These are phyloP conservation scores for Scutellaria baicalensis DNA, from an alignment of 257 asterid genomes.

Conservation along the genomic window DNA sequence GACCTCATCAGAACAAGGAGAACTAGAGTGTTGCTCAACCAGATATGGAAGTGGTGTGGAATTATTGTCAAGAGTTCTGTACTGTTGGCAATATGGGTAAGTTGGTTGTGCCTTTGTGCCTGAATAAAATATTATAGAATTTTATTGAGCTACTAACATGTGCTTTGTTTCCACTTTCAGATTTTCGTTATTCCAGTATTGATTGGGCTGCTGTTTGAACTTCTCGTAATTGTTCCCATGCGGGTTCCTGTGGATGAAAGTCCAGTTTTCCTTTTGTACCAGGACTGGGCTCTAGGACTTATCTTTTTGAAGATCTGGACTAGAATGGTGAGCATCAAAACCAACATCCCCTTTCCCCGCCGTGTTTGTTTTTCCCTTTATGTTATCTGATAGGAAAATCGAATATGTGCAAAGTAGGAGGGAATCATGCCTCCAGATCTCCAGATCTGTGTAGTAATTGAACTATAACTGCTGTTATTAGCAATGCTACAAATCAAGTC, in stretches of 20 bases:
- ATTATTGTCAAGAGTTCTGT: slow-evolving; percentile 79
- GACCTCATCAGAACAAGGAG: slow-evolving; percentile 70
- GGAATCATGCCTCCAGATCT: background rate
- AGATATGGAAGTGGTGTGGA: slow-evolving; percentile 89
- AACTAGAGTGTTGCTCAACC: slow-evolving; percentile 54
- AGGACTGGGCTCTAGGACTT: slow-evolving; percentile 97
- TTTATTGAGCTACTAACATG: background rate
- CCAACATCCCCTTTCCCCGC: background rate
- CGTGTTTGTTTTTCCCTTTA: background rate
- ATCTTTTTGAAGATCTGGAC: slow-evolving; percentile 98
- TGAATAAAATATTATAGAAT: background rate
- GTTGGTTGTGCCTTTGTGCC: slow-evolving; percentile 10
- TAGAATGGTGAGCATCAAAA: slow-evolving; percentile 68
- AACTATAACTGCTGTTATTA: background rate
- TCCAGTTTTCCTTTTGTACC: slow-evolving; percentile 92
- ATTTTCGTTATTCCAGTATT: slow-evolving; percentile 82
- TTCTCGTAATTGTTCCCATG: slow-evolving; percentile 94
- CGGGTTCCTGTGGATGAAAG: slow-evolving; percentile 97
- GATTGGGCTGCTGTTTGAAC: slow-evolving; percentile 93
- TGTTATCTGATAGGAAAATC: background rate
- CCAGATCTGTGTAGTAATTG: background rate
- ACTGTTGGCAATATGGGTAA: slow-evolving; percentile 87
- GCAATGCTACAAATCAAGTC: too few relatives aligned
- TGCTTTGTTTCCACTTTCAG: slow-evolving; percentile 32
- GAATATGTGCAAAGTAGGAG: background rate